Evolutionary conservation across 108 stramenopile genomes (phyloP).

Genomic region (Cyclostephanos invisitatus): DNA sequence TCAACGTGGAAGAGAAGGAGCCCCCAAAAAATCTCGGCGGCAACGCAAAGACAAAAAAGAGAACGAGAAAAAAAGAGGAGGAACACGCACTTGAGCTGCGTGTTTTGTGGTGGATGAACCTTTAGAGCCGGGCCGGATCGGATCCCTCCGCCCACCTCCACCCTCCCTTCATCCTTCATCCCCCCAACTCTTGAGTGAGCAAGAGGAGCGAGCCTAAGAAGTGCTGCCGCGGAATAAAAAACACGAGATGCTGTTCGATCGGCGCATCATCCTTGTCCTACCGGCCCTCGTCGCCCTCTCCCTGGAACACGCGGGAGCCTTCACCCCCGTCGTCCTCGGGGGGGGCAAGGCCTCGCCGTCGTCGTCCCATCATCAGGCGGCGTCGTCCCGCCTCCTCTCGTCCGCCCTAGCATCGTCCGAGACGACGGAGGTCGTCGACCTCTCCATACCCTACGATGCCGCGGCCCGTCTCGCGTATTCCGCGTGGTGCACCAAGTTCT

Average conservation of each 20-base stretch:
- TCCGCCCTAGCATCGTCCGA: conserved; percentile 43
- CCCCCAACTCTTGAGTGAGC: too few species aligned
- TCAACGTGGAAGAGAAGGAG: too few species aligned
- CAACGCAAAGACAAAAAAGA: too few species aligned
- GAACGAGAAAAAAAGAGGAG: background rate
- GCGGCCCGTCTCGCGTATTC: conserved; percentile 84
- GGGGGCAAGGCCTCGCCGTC: background rate
- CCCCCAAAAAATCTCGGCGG: too few species aligned
- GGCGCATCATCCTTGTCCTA: conserved; percentile 47
- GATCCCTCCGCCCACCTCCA: too few species aligned
- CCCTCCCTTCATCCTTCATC: too few species aligned
- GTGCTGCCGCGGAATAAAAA: too few species aligned
- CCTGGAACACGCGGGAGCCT: conserved; percentile 44
- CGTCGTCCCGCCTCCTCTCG: conserved; percentile 12
- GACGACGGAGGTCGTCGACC: conserved; percentile 41
- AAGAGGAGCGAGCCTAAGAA: too few species aligned
- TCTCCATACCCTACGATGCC: conserved; percentile 77
- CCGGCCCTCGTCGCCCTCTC: conserved; percentile 55
- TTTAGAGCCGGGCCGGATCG: too few species aligned
- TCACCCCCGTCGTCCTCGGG: conserved; percentile 43
- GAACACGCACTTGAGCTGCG: background rate
- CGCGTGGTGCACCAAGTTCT: conserved; percentile 67
- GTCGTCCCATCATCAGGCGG: background rate
- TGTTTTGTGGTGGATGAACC: too few species aligned
- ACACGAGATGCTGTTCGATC: conserved; percentile 36